Conservation (phyloP, 306 rosid genomes). For the Canavalia gladiata region DNA sequence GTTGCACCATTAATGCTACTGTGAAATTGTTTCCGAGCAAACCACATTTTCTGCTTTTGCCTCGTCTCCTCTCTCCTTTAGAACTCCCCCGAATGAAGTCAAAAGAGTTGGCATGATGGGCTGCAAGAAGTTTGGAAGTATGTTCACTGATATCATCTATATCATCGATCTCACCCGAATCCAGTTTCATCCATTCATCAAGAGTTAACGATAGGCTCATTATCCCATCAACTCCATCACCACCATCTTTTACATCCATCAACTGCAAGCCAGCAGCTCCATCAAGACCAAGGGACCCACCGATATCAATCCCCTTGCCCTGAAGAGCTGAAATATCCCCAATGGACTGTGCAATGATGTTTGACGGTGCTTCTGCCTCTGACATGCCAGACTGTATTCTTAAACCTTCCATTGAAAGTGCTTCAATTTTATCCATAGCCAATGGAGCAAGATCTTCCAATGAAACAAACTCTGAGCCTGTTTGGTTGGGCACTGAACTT, state of each 20-base stretch:
- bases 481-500: constrained; percentile 56
- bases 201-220: constrained; percentile 89
- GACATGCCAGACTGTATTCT: constrained; percentile 98
- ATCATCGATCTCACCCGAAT: constrained; percentile 88
- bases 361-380: constrained; percentile 80
- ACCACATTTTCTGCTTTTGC: constrained; percentile 80
- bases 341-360: constrained; percentile 68
- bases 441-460: constrained; percentile 96
- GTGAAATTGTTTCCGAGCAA: constrained; percentile 91
- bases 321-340: constrained; percentile 78
- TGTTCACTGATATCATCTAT: constrained; percentile 80
- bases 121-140: constrained; percentile 85
- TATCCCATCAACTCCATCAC: constrained; percentile 73
- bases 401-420: constrained; percentile 96
- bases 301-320: constrained; percentile 65
- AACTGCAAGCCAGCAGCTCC: constrained; percentile 92
- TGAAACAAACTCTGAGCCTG: constrained; percentile 79
- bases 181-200: constrained; percentile 91
- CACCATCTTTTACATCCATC: constrained; percentile 70
- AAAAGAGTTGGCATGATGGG: constrained; percentile 91
- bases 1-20: constrained; percentile 92
- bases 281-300: constrained; percentile 77
- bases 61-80: constrained; percentile 77
- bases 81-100: constrained; percentile 73
- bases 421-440: constrained; percentile 98